phyloP scores from a whole-genome alignment of 2,329 filamentous ascomycete species.

The Trematosphaeria pertusa region DNA sequence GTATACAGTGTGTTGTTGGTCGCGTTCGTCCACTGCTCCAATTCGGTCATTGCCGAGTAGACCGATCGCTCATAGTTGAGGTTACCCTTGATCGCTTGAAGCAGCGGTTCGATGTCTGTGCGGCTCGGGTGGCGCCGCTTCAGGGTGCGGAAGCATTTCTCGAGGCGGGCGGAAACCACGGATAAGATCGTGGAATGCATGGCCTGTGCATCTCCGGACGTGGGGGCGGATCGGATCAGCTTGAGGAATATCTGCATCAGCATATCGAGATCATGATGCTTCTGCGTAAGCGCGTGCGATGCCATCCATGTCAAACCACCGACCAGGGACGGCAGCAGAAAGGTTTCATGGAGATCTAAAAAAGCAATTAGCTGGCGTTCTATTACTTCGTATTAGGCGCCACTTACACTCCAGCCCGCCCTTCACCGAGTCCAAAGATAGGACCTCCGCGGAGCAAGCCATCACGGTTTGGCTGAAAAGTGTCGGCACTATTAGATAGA shows the following conservation, averaged over 20 bases:
- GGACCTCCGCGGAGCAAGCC: slow-evolving; percentile 69
- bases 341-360: slow-evolving; percentile 77
- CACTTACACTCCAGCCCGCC: slow-evolving; percentile 75
- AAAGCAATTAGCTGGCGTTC: slow-evolving; percentile 7
- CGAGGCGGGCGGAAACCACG: slow-evolving; percentile 72
- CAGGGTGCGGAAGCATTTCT: slow-evolving; percentile 70
- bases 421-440: slow-evolving; percentile 74
- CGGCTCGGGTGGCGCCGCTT: slow-evolving; percentile 71
- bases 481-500: slow-evolving; percentile 79
- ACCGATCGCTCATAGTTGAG: slow-evolving; percentile 66
- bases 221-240: slow-evolving; percentile 72
- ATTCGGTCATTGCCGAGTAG: slow-evolving; percentile 68
- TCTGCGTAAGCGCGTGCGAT: slow-evolving; percentile 72
- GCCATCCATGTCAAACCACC: slow-evolving; percentile 75
- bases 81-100: slow-evolving; percentile 68
- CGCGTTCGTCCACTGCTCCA: slow-evolving; percentile 70
- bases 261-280: slow-evolving; percentile 68
- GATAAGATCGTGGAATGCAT: slow-evolving; percentile 76
- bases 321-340: slow-evolving; percentile 78
- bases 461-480: slow-evolving; percentile 78
- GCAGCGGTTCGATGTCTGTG: slow-evolving; percentile 72
- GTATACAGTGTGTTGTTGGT: slow-evolving; percentile 63
- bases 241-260: slow-evolving; percentile 76
- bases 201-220: slow-evolving; percentile 72
- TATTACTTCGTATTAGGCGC: slow-evolving; percentile 1